phyloP scores from a whole-genome alignment of 257 asterid species.

The Vinca minor region DNA sequence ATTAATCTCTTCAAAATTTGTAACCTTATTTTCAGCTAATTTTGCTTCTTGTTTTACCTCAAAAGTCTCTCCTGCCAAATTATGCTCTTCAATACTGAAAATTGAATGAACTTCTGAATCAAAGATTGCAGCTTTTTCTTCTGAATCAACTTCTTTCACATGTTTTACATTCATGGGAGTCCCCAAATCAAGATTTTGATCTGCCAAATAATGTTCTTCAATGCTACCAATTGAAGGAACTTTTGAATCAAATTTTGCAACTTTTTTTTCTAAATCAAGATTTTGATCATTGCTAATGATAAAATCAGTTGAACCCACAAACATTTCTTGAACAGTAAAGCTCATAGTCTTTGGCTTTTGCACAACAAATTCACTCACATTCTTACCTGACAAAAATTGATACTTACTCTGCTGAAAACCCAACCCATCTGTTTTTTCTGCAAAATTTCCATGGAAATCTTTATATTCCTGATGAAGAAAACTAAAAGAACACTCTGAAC shows the following conservation, averaged over 20 bases:
- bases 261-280: conserved; percentile 3
- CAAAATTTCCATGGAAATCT: conserved; percentile 10
- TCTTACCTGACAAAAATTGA: conserved; percentile 28
- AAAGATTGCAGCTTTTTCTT: conserved; percentile 9
- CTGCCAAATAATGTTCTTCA: neutral
- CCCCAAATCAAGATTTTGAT: conserved; percentile 14
- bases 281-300: conserved; percentile 15
- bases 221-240: conserved; percentile 1
- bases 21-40: conserved; percentile 9
- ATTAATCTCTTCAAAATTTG: conserved; percentile 13
- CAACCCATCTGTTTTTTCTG: conserved; percentile 40
- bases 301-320: conserved; percentile 35
- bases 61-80: neutral
- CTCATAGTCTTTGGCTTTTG: conserved; percentile 34
- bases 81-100: neutral
- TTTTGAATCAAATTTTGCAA: conserved; percentile 8
- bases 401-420: conserved; percentile 38
- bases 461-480: conserved; percentile 9
- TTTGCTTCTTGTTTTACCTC: neutral
- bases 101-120: conserved; percentile 5
- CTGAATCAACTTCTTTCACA: neutral
- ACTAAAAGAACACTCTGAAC: conserved; percentile 10
- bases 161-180: neutral
- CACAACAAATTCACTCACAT: conserved; percentile 35
- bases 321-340: conserved; percentile 42